Evolutionary conservation across 2,329 filamentous ascomycete species (phyloP), one percentile per base, ranked within the genome.

Genomic region (Dryadomyces quercus-mongolicae): DNA sequence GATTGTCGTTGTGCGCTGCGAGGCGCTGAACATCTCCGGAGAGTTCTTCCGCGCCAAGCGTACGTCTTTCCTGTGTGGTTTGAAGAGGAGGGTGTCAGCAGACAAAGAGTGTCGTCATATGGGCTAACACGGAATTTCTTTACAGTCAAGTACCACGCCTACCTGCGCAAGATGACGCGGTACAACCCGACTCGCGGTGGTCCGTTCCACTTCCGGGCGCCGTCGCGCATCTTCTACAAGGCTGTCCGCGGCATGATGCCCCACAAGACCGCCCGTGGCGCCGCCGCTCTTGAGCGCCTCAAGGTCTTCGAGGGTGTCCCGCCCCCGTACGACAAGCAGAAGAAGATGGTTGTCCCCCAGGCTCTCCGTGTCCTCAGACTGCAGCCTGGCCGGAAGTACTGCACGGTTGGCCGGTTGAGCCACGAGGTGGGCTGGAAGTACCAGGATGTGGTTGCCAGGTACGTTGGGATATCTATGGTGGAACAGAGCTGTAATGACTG

Each of bases 381-480:
- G 73, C 94, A 96, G 84, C 93, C 93, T 69, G 93, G 93, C 71
- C 90, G 93, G 81, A 98, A 98, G 85, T 98, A 95, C 88, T 98
- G 93, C 88, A 95, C 91, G 63, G 92, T 98, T 66, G 93, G 93
- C 67, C 85, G 93, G 77, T 81, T 98, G 71, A 93, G 88, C 76
- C 91, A 96, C 77, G 93, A 98, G 81, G 93, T 97, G 70, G 93
- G 93, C 79, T 98, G 93, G 93, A 98, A 98, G 81, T 97, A 98
- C 86, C 88, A 96, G 83, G 92, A 96, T 73, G 91, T 98, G 71
- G 93, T 98, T 78, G 86, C 85, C 69, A 90, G 88, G 91, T 97
- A 79, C 70, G 90, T 86, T 31, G 38, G 15, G n/a, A 38, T 42
- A 16, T 6, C 22, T 10, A 13, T 21, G n/a, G 9, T 10, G 18